A percentile compares a stretch with the other conserved stretches of the same genome.
phyloP scores from a whole-genome alignment of 108 stramenopile species.

The Fragilaria radians region DNA sequence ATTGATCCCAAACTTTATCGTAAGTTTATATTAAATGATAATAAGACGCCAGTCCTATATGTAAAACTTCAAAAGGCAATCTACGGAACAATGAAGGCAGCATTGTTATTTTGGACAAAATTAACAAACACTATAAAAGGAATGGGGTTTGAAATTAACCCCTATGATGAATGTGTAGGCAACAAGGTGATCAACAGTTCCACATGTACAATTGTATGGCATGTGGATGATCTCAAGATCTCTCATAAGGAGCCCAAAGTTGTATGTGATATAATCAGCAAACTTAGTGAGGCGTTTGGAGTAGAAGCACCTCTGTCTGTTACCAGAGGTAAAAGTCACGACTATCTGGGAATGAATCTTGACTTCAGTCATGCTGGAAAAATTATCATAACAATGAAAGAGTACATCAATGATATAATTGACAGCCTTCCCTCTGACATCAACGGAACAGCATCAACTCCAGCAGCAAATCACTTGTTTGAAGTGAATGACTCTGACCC shows the following conservation, averaged over 20 bases:
- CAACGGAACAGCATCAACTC: slow-evolving; percentile 12
- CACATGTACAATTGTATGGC: slow-evolving; percentile 20
- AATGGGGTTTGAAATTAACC: slow-evolving; percentile 30
- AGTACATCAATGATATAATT: slow-evolving; percentile 10
- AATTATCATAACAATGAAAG: slow-evolving; percentile 12
- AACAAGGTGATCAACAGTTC: slow-evolving; percentile 16
- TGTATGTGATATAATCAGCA: slow-evolving; percentile 1
- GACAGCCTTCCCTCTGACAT: slow-evolving; percentile 10
- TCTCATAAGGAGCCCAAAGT: slow-evolving; percentile 10
- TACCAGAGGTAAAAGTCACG: slow-evolving; percentile 8
- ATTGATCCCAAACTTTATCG: slow-evolving; percentile 15
- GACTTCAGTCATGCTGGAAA: slow-evolving; percentile 7
- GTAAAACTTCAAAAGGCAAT: slow-evolving; percentile 18
- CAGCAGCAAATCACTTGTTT: slow-evolving; percentile 32
- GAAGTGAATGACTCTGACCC: slow-evolving; percentile 11
- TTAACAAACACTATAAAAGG: not conserved
- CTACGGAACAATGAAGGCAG: slow-evolving; percentile 14
- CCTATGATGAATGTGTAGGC: slow-evolving; percentile 35
- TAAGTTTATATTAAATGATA: slow-evolving; percentile 8
- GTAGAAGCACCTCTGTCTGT: slow-evolving; percentile 6
- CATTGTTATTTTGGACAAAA: slow-evolving; percentile 16
- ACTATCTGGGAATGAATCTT: slow-evolving; percentile 38
- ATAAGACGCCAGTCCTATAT: slow-evolving; percentile 13
- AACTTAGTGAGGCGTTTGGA: slow-evolving; percentile 10
- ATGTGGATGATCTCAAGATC: too few relatives aligned